Conservation (phyloP, 1,284 basidiomycete species). For the Takashimella koratensis region DNA sequence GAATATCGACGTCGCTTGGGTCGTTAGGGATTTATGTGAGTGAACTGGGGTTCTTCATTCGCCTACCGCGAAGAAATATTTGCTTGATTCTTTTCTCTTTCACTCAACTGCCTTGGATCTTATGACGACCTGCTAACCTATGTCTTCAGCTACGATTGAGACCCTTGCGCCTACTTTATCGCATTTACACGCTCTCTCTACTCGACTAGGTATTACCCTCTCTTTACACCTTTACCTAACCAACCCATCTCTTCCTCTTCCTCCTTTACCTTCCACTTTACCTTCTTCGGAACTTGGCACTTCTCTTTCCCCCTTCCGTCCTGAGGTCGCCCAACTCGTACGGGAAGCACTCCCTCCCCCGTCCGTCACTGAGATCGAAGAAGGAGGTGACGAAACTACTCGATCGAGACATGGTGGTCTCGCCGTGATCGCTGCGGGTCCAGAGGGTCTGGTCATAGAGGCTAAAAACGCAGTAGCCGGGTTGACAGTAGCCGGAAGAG, state of each 20-base stretch:
- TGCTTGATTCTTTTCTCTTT: not conserved
- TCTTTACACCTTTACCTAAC: slow-evolving; percentile 37
- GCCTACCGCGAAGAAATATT: not conserved
- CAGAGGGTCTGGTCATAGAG: slow-evolving; percentile 40
- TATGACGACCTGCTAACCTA: not conserved
- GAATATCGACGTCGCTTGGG: slow-evolving; percentile 38
- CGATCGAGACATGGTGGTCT: slow-evolving; percentile 23
- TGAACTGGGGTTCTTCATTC: too few species aligned
- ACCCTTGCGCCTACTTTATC: slow-evolving; percentile 34
- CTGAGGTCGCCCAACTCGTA: slow-evolving; percentile 35
- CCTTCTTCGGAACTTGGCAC: slow-evolving; percentile 14
- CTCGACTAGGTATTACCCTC: slow-evolving; percentile 16
- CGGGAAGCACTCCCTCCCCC: slow-evolving; percentile 29
- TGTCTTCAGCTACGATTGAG: slow-evolving; percentile 29
- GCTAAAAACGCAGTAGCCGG: slow-evolving; percentile 38
- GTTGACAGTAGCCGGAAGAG: slow-evolving; percentile 24
- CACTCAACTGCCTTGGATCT: too few species aligned
- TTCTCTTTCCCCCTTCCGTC: slow-evolving; percentile 33
- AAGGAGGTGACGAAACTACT: slow-evolving; percentile 3
- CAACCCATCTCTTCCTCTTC: slow-evolving; percentile 30
- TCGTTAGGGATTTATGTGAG: slow-evolving; percentile 41
- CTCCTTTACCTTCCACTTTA: slow-evolving; percentile 17
- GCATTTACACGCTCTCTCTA: slow-evolving; percentile 23
- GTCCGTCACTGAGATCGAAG: slow-evolving; percentile 9
- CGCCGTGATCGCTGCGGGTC: slow-evolving; percentile 43